A percentile compares a stretch with the other conserved stretches of the same genome.
phyloP scores from a whole-genome alignment of 192 early-diverging fungal species.

The Helicostylum pulchrum region DNA sequence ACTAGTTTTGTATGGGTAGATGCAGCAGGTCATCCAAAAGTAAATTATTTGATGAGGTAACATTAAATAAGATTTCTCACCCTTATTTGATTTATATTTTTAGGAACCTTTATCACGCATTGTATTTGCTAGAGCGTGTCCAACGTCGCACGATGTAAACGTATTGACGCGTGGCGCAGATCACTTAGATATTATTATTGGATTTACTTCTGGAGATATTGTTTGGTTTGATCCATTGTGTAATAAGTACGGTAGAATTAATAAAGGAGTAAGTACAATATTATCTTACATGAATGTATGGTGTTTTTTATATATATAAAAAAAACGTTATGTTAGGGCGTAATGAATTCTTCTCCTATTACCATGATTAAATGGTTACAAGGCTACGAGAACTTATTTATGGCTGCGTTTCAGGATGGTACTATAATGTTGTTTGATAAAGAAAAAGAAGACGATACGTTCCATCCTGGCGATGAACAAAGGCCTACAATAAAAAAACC shows the following conservation, averaged over 20 bases:
- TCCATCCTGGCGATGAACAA: slow-evolving; percentile 24
- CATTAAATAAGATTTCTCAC: background rate
- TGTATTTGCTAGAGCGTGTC: slow-evolving; percentile 69
- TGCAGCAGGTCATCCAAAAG: slow-evolving; percentile 56
- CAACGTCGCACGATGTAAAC: slow-evolving; percentile 89
- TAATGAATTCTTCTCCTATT: slow-evolving; percentile 66
- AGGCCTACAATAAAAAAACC: background rate
- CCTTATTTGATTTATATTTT: background rate
- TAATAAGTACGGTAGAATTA: slow-evolving; percentile 86
- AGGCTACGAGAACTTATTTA: slow-evolving; percentile 79
- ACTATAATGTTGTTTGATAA: slow-evolving; percentile 86
- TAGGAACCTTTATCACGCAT: slow-evolving; percentile 82
- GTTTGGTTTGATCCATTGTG: slow-evolving; percentile 87
- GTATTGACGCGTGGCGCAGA: slow-evolving; percentile 66
- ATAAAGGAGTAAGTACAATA: slow-evolving; percentile 62
- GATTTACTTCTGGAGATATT: slow-evolving; percentile 77
- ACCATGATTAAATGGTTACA: slow-evolving; percentile 91
- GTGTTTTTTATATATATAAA: too few relatives aligned
- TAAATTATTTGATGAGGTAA: slow-evolving; percentile 21
- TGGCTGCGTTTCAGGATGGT: slow-evolving; percentile 87
- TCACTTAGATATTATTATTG: slow-evolving; percentile 83
- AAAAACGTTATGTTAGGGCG: slow-evolving; percentile 43
- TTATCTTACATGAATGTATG: background rate
- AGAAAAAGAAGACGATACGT: slow-evolving; percentile 78
- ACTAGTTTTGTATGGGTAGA: slow-evolving; percentile 71